Base-by-base conservation (phyloP, 805 yeast species). In the Candida adriatica region DNA sequence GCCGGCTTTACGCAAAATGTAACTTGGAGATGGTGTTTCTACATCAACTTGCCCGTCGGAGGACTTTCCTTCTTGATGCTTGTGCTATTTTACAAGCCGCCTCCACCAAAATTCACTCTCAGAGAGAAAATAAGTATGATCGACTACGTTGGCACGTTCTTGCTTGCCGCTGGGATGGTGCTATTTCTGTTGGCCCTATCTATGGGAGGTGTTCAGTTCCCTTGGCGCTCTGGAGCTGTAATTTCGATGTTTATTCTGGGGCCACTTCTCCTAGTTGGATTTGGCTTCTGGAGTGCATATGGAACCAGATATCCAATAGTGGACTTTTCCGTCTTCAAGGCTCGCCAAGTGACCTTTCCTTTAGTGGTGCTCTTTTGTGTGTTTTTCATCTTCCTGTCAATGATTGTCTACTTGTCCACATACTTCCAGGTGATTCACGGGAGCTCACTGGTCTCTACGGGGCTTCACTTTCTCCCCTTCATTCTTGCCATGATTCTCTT, bases 21-120 rank as follows among this genome's bases (percentile, higher is more conserved):
- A 5, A 56, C 73, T 13, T 80, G 87, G 87, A 62, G 87, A 45
- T 79, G 87, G 86, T 69, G 79, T 42, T 76, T 75, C 49, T 76
- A 71, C 55, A 56, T 76, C 38, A 76, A 76, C 48, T 48, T 77
- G 17, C 79, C 80, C 3, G 51, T 73, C 29, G 76, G 77, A 16
- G 82, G 75, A 5, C 34, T 61, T 4, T 68, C 73, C 1, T 43
- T 62, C 13, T 49, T 51, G 0, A 43, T 62, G 8, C 49, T 73
- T 18, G 30, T 62, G 4, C 18, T 35, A 11, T 39, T 37, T 13
- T 66, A 71, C 49, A 56, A 62, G 16, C 75, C 78, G 11, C 73
- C 72, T 6, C 45, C 45, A 11, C 65, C 72, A 1, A 46, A 48
- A 13, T 68, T 69, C 11, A 46, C 54, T 14, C 32, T 62, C 21